Evolutionary conservation across 2,329 filamentous ascomycete species (phyloP).

Genomic region (Trichoderma sp.): DNA sequence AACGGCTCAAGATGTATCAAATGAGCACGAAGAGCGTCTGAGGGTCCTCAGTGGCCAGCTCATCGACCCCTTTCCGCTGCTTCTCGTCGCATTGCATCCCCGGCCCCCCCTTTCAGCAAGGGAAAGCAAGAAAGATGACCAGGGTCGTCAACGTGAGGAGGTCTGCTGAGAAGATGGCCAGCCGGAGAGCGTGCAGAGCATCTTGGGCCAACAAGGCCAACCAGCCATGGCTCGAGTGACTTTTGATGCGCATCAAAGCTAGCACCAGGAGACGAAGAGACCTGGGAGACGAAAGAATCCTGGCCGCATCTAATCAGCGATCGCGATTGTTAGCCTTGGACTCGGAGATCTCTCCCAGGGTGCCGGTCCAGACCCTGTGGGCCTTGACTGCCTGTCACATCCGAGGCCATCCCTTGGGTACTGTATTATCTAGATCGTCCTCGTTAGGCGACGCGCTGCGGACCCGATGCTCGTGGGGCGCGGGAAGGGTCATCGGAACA

Average conservation of each 20-base stretch:
- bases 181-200: neutral
- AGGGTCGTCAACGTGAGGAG: neutral
- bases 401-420: neutral
- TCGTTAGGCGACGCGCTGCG: constrained; percentile 20
- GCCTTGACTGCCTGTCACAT: neutral
- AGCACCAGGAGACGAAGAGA: neutral
- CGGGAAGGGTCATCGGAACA: constrained; percentile 14
- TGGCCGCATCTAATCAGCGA: constrained; percentile 19
- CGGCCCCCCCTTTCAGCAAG: neutral
- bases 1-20: neutral
- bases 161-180: neutral
- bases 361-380: constrained; percentile 5
- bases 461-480: constrained; percentile 14
- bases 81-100: constrained; percentile 15
- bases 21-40: neutral
- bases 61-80: neutral
- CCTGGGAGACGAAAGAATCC: too few relatives aligned
- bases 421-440: constrained; percentile 15
- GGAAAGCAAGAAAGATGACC: neutral
- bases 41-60: neutral
- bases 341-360: neutral
- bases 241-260: neutral
- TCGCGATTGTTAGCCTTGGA: constrained; percentile 7
- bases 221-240: neutral
- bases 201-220: neutral